A percentile compares a stretch with the other conserved stretches of the same genome.
These are phyloP conservation scores for Dicorynia guianensis DNA, from an alignment of 306 rosid genomes.

Conservation along the genomic window DNA sequence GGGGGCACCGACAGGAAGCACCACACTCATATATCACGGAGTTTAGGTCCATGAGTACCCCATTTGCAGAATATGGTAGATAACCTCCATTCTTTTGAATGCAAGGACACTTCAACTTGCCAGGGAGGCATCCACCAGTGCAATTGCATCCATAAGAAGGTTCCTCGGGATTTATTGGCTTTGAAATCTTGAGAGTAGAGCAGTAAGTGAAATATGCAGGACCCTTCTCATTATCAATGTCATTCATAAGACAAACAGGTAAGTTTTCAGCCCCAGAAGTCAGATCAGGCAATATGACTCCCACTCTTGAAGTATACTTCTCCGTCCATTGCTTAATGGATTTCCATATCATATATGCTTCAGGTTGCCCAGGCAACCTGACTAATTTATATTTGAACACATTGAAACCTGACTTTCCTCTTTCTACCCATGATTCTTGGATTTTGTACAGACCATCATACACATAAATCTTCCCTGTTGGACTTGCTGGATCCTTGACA, in stretches of 20 bases:
- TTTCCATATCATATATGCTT: slow-evolving; percentile 74
- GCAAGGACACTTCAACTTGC: slow-evolving; percentile 69
- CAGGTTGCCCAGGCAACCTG: slow-evolving; percentile 75
- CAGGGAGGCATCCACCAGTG: slow-evolving; percentile 75
- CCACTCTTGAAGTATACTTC: slow-evolving; percentile 62
- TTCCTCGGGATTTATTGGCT: slow-evolving; percentile 53
- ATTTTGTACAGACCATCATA: slow-evolving; percentile 93
- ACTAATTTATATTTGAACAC: slow-evolving; percentile 79
- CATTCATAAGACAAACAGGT: slow-evolving; percentile 93
- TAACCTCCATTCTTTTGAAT: slow-evolving; percentile 71
- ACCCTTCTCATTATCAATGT: slow-evolving; percentile 92
- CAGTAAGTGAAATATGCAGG: slow-evolving; percentile 85
- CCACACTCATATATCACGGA: slow-evolving; percentile 85
- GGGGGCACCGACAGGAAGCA: slow-evolving; percentile 78
- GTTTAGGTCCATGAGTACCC: slow-evolving; percentile 65
- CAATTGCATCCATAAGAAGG: slow-evolving; percentile 75
- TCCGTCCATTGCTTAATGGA: slow-evolving; percentile 79
- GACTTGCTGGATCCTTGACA: slow-evolving; percentile 58
- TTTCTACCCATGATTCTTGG: slow-evolving; percentile 85
- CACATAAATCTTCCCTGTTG: slow-evolving; percentile 81
- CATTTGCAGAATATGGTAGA: slow-evolving; percentile 68
- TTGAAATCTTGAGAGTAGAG: slow-evolving; percentile 67
- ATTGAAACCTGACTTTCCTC: slow-evolving; percentile 77
- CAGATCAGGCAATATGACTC: slow-evolving; percentile 88
- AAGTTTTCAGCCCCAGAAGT: slow-evolving; percentile 83